A percentile compares a stretch with the other conserved stretches of the same genome.
These are phyloP conservation scores for Paecilomyces variotii DNA, from an alignment of 2,329 filamentous ascomycete species.

Conservation along the genomic window DNA sequence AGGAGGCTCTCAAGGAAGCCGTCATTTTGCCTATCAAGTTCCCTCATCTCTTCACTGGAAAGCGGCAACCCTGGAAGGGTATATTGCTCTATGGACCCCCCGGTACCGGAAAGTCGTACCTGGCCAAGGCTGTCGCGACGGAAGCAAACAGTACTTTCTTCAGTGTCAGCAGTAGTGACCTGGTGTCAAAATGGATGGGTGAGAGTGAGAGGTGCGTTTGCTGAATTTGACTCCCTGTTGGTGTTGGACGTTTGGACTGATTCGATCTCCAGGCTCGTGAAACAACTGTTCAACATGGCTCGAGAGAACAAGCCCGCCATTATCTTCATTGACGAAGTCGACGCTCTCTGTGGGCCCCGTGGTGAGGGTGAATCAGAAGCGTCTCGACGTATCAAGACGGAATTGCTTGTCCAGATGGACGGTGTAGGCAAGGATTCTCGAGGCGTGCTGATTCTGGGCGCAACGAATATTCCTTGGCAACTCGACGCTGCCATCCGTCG, in stretches of 20 bases:
- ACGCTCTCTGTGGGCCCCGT: constrained; percentile 88
- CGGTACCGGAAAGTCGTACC: constrained; percentile 93
- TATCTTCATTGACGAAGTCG: constrained; percentile 97
- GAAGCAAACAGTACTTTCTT: constrained; percentile 99
- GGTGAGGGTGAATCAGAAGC: constrained; percentile 96
- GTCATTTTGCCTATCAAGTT: constrained; percentile 98
- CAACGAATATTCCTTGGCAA: constrained; percentile 98
- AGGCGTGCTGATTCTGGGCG: constrained; percentile 87
- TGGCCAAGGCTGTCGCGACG: constrained; percentile 94
- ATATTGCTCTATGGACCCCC: constrained; percentile 94
- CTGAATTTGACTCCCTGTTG: not conserved
- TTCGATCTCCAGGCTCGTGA: constrained; percentile 62
- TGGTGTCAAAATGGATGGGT: constrained; percentile 99
- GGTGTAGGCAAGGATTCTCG: constrained; percentile 93
- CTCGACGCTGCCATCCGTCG: constrained; percentile 90
- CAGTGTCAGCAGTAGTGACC: constrained; percentile 91
- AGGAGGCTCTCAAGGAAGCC: constrained; percentile 95
- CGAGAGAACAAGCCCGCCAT: constrained; percentile 97
- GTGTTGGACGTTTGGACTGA: not conserved
- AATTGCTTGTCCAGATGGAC: constrained; percentile 98
- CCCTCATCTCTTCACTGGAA: constrained; percentile 89
- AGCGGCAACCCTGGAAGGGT: constrained; percentile 96
- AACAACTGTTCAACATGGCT: constrained; percentile 94
- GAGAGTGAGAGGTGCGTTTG: constrained; percentile 83
- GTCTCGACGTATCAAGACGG: constrained; percentile 94